A percentile compares a stretch with the other conserved stretches of the same genome.
Evolutionary conservation across 148 eudicot genomes (phyloP).

Genomic region (Chenopodium formosanum): DNA sequence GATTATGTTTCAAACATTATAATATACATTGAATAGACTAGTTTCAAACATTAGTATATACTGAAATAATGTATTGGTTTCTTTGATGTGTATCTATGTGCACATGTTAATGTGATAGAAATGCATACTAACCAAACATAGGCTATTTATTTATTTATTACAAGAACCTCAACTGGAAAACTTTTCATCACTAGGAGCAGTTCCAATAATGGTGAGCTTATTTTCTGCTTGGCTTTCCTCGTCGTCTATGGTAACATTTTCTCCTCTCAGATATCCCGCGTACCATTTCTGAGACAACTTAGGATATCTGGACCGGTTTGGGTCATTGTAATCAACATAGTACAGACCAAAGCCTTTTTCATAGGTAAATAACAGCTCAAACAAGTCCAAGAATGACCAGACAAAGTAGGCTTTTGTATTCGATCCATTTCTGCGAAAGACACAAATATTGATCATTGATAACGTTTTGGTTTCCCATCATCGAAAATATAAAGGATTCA

Average conservation of each 20-base stretch:
- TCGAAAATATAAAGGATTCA: no score
- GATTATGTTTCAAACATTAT: no score
- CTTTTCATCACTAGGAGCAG: background rate
- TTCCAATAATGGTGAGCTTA: background rate
- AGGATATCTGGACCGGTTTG: conserved; percentile 41
- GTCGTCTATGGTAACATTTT: background rate
- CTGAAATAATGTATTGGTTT: no score
- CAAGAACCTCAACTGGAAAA: background rate
- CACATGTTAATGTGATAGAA: no score
- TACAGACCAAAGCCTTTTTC: conserved; percentile 38
- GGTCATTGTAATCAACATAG: conserved; percentile 55
- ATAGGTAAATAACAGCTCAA: conserved; percentile 48
- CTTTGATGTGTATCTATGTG: no score
- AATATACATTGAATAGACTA: no score
- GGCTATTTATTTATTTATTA: background rate
- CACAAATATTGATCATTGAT: background rate
- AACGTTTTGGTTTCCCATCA: background rate
- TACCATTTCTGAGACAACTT: conserved; percentile 69
- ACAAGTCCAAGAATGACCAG: conserved; percentile 66
- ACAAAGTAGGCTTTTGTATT: conserved; percentile 57
- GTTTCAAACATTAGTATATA: no score
- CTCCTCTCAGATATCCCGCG: conserved; percentile 46
- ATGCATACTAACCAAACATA: no score
- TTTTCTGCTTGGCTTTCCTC: background rate
- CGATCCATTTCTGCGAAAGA: conserved; percentile 50